A percentile compares a stretch with the other conserved stretches of the same genome.
These are phyloP conservation scores for Daldinia vernicosa DNA, from an alignment of 495 filamentous ascomycete genomes.

Conservation along the genomic window DNA sequence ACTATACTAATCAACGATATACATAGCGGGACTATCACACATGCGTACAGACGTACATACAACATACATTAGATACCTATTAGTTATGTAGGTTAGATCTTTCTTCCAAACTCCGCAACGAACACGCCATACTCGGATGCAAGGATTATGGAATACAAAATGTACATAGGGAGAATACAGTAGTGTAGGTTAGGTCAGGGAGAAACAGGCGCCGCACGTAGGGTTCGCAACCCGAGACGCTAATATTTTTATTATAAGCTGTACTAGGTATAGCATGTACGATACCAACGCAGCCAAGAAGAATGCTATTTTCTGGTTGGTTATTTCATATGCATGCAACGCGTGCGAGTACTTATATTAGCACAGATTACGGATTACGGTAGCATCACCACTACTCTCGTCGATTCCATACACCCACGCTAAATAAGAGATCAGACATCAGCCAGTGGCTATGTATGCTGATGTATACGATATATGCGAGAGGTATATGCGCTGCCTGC, in stretches of 20 bases:
- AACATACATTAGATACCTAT: no score
- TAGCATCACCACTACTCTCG: constrained; percentile 12
- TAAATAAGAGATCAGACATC: constrained; percentile 8
- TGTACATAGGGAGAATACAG: no score
- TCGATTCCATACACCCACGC: constrained; percentile 4
- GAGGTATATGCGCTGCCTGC: constrained; percentile 2
- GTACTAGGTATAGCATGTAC: not conserved
- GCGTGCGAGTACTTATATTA: constrained; percentile 12
- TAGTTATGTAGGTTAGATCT: not conserved
- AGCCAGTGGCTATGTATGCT: constrained; percentile 4
- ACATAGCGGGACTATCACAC: not conserved
- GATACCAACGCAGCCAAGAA: constrained; percentile 1
- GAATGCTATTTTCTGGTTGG: not conserved
- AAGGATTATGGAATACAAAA: constrained; percentile 11
- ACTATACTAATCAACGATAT: not conserved
- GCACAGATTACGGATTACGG: constrained; percentile 1
- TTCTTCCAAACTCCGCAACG: constrained; percentile 17
- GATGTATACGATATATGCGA: not conserved
- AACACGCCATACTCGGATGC: constrained; percentile 26
- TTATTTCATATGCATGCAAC: not conserved
- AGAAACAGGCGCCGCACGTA: constrained; percentile 35
- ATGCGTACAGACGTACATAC: constrained; percentile 1
- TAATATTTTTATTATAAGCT: constrained; percentile 3
- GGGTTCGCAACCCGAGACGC: constrained; percentile 37
- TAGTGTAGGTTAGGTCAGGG: not conserved